Evolutionary conservation across 2,329 filamentous ascomycete genomes (phyloP), one percentile per base, ranked within the genome.

Genomic region (Lasiodiplodia sp.): DNA sequence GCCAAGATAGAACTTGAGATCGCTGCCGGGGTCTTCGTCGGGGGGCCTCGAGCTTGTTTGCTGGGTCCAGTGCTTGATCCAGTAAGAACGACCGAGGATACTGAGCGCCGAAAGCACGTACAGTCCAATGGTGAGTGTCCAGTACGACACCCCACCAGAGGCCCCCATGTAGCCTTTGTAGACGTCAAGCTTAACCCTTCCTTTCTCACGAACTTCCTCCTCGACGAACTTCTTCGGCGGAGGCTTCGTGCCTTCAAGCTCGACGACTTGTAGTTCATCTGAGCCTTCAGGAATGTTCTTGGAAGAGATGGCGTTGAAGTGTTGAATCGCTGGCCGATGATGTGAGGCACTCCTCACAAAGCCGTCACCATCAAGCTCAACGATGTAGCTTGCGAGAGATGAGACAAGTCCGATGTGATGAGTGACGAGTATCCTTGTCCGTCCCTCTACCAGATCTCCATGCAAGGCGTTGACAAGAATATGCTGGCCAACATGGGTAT

Each of bases 61-160:
- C 23, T 53, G 51, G 65, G 44, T 53, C 51, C 51, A 53, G 12
- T 53, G 23, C 11, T 53, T 53, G 51, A 53, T 53, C 51, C 51
- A 53, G 14, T 53, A 53, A 1, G 51, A 53, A 55, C 60, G 40
- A 51, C 63, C 52, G 2, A 88, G 86, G 71, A 98, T 94, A 76
- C 97, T 97, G 70, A 92, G 87, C 8, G 90, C 93, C 75, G 97
- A 94, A 0, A 92, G 90, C 12, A 94, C 78, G 12, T 96, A 84
- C 3, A 93, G 79, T 28, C 88, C 69, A 4, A 93, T 78, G 5
- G 95, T 78, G 11, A 88, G 70, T 0, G 91, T 86, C 1, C 88
- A 90, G 69, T 92, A 90, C 72, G 91, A 80, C 8, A 92, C 83
- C 8, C 88, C 88, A 4, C 92, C 92, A 0, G 92, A 92, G 7